phyloP scores from a whole-genome alignment of 108 stramenopile genomes.

The Stephanodiscus minutulus region DNA sequence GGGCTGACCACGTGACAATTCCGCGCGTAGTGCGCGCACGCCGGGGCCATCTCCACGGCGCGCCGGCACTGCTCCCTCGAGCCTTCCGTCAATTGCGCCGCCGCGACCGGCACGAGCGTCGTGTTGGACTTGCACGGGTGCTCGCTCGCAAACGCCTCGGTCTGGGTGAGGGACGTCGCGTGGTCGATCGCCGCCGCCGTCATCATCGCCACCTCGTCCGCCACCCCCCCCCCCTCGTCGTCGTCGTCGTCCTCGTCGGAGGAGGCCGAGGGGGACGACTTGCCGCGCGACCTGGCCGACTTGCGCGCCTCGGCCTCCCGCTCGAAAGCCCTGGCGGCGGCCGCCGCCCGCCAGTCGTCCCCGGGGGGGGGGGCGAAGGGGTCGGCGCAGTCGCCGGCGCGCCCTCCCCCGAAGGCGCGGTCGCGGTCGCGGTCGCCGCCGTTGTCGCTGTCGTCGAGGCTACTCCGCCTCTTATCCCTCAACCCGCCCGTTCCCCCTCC shows the following conservation, averaged over 20 bases:
- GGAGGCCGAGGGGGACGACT: no score
- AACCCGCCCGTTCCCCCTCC: not conserved
- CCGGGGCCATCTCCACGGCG: conserved; percentile 39
- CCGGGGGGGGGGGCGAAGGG: conserved; percentile 9
- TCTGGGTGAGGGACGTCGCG: not conserved
- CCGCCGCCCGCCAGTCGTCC: not conserved
- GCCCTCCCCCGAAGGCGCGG: conserved; percentile 5
- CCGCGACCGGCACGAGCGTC: conserved; percentile 34
- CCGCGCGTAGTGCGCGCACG: conserved; percentile 79
- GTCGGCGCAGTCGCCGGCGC: not conserved
- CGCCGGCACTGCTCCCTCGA: conserved; percentile 23
- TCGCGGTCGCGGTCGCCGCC: no score
- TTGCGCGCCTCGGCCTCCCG: no score
- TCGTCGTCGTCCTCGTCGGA: no score
- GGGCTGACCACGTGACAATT: conserved; percentile 83
- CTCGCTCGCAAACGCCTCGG: conserved; percentile 2
- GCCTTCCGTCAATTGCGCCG: conserved; percentile 6
- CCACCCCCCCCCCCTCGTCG: not conserved
- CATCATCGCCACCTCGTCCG: not conserved
- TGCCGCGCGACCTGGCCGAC: no score
- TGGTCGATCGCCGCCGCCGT: conserved; percentile 7
- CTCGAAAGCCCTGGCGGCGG: no score
- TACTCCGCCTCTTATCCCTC: not conserved
- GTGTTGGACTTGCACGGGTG: conserved; percentile 37
- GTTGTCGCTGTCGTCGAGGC: conserved; percentile 6